Percentiles rank a stretch among this genome's conserved stretches.
phyloP scores from a whole-genome alignment of 2,329 filamentous ascomycete species.

The Colletotrichum gigasporum region DNA sequence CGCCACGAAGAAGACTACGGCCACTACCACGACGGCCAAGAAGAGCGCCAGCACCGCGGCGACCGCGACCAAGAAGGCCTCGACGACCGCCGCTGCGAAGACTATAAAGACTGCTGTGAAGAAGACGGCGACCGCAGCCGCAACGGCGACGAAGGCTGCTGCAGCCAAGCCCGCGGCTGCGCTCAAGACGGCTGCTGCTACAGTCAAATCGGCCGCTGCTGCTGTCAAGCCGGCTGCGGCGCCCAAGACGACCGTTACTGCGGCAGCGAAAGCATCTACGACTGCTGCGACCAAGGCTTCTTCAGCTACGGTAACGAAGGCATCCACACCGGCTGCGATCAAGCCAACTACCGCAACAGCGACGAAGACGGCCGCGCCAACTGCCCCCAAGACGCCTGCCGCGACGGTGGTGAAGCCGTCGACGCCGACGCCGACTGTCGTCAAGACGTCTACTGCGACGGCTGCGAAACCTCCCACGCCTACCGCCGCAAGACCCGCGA shows the following conservation, averaged over 20 bases:
- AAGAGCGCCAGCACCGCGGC: slow-evolving; percentile 24
- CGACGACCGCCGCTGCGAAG: background rate
- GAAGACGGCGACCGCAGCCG: background rate
- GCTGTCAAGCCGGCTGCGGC: too few species aligned
- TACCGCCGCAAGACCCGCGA: background rate
- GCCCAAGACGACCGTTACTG: background rate
- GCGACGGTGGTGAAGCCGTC: background rate
- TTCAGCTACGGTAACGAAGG: background rate
- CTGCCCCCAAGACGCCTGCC: background rate
- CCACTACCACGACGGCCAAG: slow-evolving; percentile 14
- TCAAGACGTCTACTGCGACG: background rate
- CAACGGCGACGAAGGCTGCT: background rate
- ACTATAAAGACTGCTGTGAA: background rate
- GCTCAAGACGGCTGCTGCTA: background rate
- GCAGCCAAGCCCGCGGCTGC: slow-evolving; percentile 1
- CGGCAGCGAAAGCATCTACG: background rate
- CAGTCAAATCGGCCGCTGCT: too few species aligned
- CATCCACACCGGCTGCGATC: too few species aligned
- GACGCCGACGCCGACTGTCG: too few species aligned
- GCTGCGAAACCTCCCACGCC: background rate
- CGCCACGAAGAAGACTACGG: slow-evolving; percentile 1
- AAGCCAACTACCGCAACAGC: background rate
- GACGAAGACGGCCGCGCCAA: background rate
- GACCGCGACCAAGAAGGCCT: slow-evolving; percentile 11
- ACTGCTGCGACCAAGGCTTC: background rate